Conservation (phyloP, 179 eudicot species). For the Beta macrorhiza region DNA sequence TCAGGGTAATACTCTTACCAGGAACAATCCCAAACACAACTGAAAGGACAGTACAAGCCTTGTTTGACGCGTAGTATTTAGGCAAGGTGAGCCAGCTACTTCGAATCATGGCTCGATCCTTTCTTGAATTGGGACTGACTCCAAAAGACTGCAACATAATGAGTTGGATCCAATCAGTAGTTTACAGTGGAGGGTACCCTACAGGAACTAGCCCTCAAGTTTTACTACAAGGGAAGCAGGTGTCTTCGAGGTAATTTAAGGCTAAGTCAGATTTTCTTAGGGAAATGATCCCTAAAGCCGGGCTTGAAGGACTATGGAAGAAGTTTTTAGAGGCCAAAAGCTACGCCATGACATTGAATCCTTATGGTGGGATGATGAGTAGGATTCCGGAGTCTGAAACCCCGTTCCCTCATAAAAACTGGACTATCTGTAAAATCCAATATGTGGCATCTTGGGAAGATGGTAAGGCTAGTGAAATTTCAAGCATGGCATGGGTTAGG, state of each 20-base stretch:
- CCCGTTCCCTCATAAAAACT: slow-evolving; percentile 66
- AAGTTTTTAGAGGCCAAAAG: slow-evolving; percentile 33
- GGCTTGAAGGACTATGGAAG: slow-evolving; percentile 51
- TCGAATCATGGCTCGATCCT: slow-evolving; percentile 31
- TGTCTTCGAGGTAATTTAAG: too few relatives aligned
- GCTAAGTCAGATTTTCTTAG: too few relatives aligned
- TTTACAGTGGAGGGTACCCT: slow-evolving; percentile 48
- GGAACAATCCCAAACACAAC: slow-evolving; percentile 18
- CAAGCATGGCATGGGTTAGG: slow-evolving; percentile 44
- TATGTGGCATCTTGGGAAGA: slow-evolving; percentile 44
- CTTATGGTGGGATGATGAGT: slow-evolving; percentile 65
- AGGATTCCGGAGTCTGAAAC: slow-evolving; percentile 42
- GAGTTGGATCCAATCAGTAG: slow-evolving; percentile 57
- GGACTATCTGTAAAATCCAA: slow-evolving; percentile 42
- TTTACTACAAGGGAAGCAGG: too few relatives aligned
- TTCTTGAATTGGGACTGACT: slow-evolving; percentile 54
- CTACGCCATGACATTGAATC: slow-evolving; percentile 47
- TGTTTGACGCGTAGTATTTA: slow-evolving; percentile 35
- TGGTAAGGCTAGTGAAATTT: slow-evolving; percentile 20
- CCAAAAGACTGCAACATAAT: slow-evolving; percentile 47
- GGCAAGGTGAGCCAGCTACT: slow-evolving; percentile 33
- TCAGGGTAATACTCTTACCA: slow-evolving; percentile 39
- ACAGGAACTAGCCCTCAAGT: slow-evolving; percentile 29
- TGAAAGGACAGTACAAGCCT: slow-evolving; percentile 22
- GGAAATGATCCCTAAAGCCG: slow-evolving; percentile 36